Evolutionary conservation across 176 grass and related monocot genomes (phyloP).

Genomic region (Pontederia paniculata): DNA sequence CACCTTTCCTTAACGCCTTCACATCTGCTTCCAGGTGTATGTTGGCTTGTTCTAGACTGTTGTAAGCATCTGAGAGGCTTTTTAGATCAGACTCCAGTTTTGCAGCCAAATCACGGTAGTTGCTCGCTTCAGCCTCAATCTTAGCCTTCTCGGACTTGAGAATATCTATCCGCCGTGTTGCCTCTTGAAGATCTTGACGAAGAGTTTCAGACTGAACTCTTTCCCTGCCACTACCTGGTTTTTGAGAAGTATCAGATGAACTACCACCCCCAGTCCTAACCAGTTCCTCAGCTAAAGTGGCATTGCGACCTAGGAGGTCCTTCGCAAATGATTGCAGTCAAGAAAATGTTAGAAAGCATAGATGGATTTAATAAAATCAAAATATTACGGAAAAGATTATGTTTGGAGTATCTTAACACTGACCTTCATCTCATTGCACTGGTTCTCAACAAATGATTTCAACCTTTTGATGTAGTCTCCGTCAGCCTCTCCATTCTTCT

Average conservation of each 20-base stretch:
- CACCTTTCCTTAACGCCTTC: conserved; percentile 49
- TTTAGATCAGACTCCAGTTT: conserved; percentile 94
- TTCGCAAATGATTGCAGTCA: conserved; percentile 20
- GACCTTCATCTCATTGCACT: conserved; percentile 97
- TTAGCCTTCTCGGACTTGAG: conserved; percentile 65
- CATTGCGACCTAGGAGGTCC: conserved; percentile 75
- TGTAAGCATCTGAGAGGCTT: conserved; percentile 92
- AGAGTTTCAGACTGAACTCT: conserved; percentile 74
- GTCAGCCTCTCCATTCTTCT: conserved; percentile 69
- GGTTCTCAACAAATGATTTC: conserved; percentile 83
- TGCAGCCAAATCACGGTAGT: conserved; percentile 54
- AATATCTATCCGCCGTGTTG: conserved; percentile 34
- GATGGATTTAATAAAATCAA: too few species aligned
- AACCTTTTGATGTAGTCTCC: conserved; percentile 74
- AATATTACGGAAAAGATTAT: background rate
- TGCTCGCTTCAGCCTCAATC: conserved; percentile 54
- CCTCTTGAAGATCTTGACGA: conserved; percentile 68
- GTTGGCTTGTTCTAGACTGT: conserved; percentile 81
- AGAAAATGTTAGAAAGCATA: too few species aligned
- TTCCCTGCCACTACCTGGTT: conserved; percentile 46
- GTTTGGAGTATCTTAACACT: background rate
- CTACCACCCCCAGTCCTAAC: conserved; percentile 40
- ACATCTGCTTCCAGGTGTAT: conserved; percentile 51
- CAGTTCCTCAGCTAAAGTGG: conserved; percentile 86
- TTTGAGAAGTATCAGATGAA: conserved; percentile 40